phyloP scores from a whole-genome alignment of 2,329 filamentous ascomycete genomes.

The Penicillium sp. region DNA sequence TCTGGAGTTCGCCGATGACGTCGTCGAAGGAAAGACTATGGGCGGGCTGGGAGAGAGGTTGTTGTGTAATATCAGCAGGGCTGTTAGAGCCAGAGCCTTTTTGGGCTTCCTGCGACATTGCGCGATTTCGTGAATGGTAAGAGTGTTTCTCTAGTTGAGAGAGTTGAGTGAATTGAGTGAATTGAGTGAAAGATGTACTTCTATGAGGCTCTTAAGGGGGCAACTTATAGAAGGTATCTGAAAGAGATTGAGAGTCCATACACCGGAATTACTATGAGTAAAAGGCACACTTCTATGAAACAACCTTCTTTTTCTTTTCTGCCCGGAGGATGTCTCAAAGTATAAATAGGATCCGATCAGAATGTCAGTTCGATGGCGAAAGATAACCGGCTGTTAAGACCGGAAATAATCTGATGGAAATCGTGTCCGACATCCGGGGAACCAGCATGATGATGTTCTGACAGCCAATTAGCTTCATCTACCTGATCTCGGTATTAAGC shows the following conservation, averaged over 20 bases:
- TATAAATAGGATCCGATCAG: slow-evolving; percentile 18
- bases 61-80: slow-evolving; percentile 42
- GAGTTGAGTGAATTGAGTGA: not conserved
- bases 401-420: slow-evolving; percentile 6
- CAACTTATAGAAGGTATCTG: slow-evolving; percentile 34
- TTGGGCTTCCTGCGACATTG: slow-evolving; percentile 23
- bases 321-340: not conserved
- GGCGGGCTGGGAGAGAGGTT: slow-evolving; percentile 57
- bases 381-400: not conserved
- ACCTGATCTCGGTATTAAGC: slow-evolving; percentile 11
- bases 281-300: slow-evolving; percentile 6
- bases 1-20: slow-evolving; percentile 55
- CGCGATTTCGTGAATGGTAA: slow-evolving; percentile 6
- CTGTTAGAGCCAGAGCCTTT: slow-evolving; percentile 9
- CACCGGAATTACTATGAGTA: slow-evolving; percentile 16
- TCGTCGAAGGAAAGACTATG: slow-evolving; percentile 58
- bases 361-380: slow-evolving; percentile 16
- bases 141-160: slow-evolving; percentile 4
- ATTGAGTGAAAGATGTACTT: slow-evolving; percentile 7
- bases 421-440: slow-evolving; percentile 14
- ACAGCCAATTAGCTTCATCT: slow-evolving; percentile 12
- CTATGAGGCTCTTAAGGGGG: slow-evolving; percentile 28
- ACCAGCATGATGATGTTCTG: not conserved
- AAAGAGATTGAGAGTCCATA: slow-evolving; percentile 34
- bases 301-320: slow-evolving; percentile 2